Evolutionary conservation across 148 eudicot species (phyloP).

Genomic region (Spergularia bocconei): DNA sequence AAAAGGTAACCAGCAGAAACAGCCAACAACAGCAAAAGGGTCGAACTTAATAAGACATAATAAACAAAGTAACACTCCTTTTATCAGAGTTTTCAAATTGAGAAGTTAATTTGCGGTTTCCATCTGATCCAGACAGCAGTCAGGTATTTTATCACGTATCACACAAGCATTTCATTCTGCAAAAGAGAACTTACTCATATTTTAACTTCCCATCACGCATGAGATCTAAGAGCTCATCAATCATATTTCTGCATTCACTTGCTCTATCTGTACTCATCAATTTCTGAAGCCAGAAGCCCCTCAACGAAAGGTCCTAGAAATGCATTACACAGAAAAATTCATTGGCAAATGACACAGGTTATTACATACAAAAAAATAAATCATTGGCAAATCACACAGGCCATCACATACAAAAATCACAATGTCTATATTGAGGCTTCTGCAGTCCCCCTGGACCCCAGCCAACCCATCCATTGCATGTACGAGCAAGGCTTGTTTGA

Average conservation of each 20-base stretch:
- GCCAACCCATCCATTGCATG: no score
- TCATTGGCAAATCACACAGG: constrained; percentile 6
- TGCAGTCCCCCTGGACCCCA: no score
- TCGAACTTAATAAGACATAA: no score
- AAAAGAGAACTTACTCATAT: constrained; percentile 58
- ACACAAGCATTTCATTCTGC: background rate
- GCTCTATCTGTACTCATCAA: constrained; percentile 72
- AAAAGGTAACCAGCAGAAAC: no score
- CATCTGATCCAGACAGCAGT: background rate
- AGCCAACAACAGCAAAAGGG: no score
- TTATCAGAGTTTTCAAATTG: no score
- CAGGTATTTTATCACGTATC: no score
- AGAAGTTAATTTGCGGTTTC: background rate
- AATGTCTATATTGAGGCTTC: background rate
- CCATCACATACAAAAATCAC: background rate
- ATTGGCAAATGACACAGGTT: constrained; percentile 3
- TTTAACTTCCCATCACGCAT: constrained; percentile 65
- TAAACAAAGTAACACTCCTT: no score
- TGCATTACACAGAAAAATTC: constrained; percentile 14
- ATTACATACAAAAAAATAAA: background rate
- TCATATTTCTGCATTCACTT: constrained; percentile 61
- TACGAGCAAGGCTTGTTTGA: no score
- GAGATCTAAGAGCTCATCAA: constrained; percentile 65
- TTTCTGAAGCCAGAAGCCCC: constrained; percentile 92
- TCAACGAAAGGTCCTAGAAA: constrained; percentile 74